Conservation (phyloP, 768 basidiomycete species). For the Porpolomopsis calyptriformis region DNA sequence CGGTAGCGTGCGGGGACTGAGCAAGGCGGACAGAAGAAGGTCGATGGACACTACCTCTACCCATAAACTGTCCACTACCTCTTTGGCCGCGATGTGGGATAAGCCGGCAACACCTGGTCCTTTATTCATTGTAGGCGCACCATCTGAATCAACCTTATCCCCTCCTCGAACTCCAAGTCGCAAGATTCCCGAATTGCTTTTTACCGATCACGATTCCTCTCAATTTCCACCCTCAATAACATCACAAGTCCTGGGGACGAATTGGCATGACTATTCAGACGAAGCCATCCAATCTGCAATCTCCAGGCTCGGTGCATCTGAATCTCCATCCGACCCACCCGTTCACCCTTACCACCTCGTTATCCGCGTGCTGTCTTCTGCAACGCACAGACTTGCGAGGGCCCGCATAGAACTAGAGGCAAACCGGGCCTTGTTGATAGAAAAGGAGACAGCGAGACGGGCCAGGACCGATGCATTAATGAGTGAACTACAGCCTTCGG, state of each 20-base stretch:
- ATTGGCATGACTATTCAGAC: constrained; percentile 74
- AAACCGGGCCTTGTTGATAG: constrained; percentile 36
- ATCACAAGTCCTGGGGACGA: constrained; percentile 48
- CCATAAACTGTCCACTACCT: constrained; percentile 21
- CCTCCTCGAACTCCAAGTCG: constrained; percentile 8
- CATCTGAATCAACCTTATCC: constrained; percentile 11
- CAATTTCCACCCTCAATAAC: constrained; percentile 24
- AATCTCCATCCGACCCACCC: constrained; percentile 36
- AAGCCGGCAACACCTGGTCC: constrained; percentile 22
- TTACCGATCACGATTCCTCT: constrained; percentile 27
- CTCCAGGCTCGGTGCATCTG: constrained; percentile 33
- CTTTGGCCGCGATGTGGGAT: constrained; percentile 34
- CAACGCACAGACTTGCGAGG: constrained; percentile 47
- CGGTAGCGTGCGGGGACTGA: constrained; percentile 48
- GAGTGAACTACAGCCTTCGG: constrained; percentile 46
- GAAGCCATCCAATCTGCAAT: constrained; percentile 59
- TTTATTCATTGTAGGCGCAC: constrained; percentile 34
- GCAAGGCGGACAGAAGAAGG: constrained; percentile 28
- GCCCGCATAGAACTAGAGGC: constrained; percentile 58
- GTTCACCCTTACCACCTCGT: constrained; percentile 56
- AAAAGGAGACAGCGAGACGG: constrained; percentile 48
- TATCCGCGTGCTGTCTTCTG: constrained; percentile 59
- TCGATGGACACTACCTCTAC: constrained; percentile 10
- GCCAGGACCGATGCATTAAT: constrained; percentile 45
- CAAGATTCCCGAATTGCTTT: constrained; percentile 21